Evolutionary conservation across 106 monocot species (phyloP).

Genomic region (Ottelia alismoides): DNA sequence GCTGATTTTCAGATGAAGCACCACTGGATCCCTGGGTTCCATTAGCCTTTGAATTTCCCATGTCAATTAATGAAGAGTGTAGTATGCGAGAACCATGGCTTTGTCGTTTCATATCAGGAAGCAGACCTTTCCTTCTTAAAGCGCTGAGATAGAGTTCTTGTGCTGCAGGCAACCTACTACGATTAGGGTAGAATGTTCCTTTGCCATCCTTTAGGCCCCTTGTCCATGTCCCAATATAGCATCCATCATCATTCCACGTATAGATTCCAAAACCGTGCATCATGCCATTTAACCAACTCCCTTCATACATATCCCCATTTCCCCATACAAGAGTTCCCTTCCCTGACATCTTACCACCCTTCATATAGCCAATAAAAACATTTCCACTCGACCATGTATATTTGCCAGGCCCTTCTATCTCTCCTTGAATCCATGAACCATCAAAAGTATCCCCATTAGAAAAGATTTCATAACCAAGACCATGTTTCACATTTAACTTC

Average conservation of each 20-base stretch:
- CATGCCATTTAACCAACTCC: slow-evolving; percentile 84
- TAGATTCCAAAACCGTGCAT: slow-evolving; percentile 95
- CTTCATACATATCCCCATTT: slow-evolving; percentile 86
- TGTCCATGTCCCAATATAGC: slow-evolving; percentile 93
- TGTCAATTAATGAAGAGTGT: slow-evolving; percentile 76
- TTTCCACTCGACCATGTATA: slow-evolving; percentile 82
- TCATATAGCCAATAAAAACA: slow-evolving; percentile 74
- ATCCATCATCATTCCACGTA: slow-evolving; percentile 78
- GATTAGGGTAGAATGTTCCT: slow-evolving; percentile 75
- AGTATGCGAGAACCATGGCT: slow-evolving; percentile 65
- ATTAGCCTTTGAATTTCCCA: slow-evolving; percentile 56
- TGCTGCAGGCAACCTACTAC: slow-evolving; percentile 55
- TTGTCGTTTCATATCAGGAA: slow-evolving; percentile 72
- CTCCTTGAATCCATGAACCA: slow-evolving; percentile 95
- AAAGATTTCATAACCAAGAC: slow-evolving; percentile 54
- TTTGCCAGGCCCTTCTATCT: slow-evolving; percentile 82
- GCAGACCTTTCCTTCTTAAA: slow-evolving; percentile 62
- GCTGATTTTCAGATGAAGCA: slow-evolving; percentile 15
- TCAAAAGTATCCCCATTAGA: slow-evolving; percentile 88
- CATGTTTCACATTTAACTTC: slow-evolving; percentile 87
- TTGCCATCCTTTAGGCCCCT: slow-evolving; percentile 96
- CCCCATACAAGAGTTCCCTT: slow-evolving; percentile 86
- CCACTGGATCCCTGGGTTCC: slow-evolving; percentile 21
- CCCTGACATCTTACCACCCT: slow-evolving; percentile 74
- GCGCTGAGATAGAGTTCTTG: slow-evolving; percentile 70